A percentile compares a stretch with the other conserved stretches of the same genome.
Conservation (phyloP, 2,329 filamentous ascomycete genomes). For the Aspergillus sp. region DNA sequence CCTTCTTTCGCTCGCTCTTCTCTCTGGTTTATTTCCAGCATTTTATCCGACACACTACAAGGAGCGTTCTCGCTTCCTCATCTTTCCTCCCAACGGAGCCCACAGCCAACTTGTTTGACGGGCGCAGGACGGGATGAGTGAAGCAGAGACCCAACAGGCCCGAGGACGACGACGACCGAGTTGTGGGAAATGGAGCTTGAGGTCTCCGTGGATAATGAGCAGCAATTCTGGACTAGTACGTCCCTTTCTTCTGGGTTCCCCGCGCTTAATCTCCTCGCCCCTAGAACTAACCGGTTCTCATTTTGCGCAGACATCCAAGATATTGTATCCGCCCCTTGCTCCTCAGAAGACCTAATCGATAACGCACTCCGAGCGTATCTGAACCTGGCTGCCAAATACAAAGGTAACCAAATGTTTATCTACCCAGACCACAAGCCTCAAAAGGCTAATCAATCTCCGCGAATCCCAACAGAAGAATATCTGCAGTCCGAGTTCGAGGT, state of each 20-base stretch:
- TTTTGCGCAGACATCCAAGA: conserved; percentile 61
- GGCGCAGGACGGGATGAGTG: conserved; percentile 37
- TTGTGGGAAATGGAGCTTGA: conserved; percentile 65
- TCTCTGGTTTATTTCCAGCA: not conserved
- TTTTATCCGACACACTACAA: not conserved
- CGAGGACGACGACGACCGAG: conserved; percentile 37
- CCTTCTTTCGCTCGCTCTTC: not conserved
- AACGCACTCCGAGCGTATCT: conserved; percentile 83
- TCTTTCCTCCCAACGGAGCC: conserved; percentile 18
- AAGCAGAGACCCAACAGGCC: conserved; percentile 30
- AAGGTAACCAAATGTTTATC: conserved; percentile 47
- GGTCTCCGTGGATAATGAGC: conserved; percentile 71
- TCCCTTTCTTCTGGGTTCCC: conserved; percentile 17
- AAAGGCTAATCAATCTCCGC: not conserved
- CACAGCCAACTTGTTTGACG: conserved; percentile 14
- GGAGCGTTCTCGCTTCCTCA: not conserved
- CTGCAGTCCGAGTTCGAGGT: conserved; percentile 76
- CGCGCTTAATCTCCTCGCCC: not conserved
- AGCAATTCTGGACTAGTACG: conserved; percentile 87
- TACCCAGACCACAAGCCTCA: not conserved
- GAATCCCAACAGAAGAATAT: conserved; percentile 58
- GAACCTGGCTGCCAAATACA: conserved; percentile 71
- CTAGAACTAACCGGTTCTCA: not conserved
- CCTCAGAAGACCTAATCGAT: conserved; percentile 70
- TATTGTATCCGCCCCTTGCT: conserved; percentile 60